A percentile compares a stretch with the other conserved stretches of the same genome.
Evolutionary conservation across 371 early-diverging fungal species (phyloP).

Genomic region (Lichtheimia corymbifera): DNA sequence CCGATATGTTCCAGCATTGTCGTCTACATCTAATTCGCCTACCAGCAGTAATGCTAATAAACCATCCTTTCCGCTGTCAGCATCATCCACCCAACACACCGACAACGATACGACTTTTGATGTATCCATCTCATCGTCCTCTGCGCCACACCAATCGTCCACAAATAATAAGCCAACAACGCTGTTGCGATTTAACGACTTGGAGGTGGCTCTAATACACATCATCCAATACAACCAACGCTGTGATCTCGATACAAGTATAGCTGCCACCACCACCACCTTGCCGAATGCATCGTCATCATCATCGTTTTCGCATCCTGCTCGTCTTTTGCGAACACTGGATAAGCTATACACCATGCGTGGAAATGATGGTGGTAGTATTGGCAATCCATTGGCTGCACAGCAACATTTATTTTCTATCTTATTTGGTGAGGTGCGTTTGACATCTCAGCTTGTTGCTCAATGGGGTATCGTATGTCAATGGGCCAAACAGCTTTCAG

Average conservation of each 20-base stretch:
- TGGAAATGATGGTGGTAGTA: constrained; percentile 21
- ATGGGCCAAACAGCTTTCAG: constrained; percentile 29
- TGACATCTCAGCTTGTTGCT: constrained; percentile 28
- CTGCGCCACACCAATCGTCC: background rate
- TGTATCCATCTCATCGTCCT: constrained; percentile 5
- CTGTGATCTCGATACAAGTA: background rate
- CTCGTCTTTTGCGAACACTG: constrained; percentile 6
- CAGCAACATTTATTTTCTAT: constrained; percentile 26
- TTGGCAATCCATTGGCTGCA: constrained; percentile 14
- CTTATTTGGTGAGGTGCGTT: constrained; percentile 36
- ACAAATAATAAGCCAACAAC: background rate
- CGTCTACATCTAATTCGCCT: background rate
- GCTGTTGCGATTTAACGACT: background rate
- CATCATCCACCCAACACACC: background rate
- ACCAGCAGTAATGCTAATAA: constrained; percentile 5
- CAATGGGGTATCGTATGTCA: constrained; percentile 36
- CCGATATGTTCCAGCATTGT: constrained; percentile 3
- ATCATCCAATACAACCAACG: constrained; percentile 15
- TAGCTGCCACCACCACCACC: background rate
- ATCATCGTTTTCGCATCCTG: constrained; percentile 8
- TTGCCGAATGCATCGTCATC: background rate
- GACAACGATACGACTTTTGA: background rate
- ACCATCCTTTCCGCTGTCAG: background rate
- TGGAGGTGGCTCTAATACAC: constrained; percentile 5
- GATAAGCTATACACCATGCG: constrained; percentile 6